These are phyloP conservation scores for Teunomyces stri DNA, from an alignment of 805 yeast species.

Conservation along the genomic window DNA sequence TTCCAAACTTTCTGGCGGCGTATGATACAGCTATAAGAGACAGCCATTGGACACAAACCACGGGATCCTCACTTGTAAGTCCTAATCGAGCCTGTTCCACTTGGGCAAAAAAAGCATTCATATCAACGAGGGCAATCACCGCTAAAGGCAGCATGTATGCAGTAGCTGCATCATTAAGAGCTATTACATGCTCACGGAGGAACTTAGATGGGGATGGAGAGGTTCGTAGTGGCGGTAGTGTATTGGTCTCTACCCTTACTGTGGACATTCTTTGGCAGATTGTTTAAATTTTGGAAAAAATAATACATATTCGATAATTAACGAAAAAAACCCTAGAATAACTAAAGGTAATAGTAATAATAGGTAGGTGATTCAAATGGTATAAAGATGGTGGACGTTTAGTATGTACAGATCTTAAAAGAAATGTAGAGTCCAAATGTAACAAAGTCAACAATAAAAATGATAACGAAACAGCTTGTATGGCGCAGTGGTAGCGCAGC, in stretches of 20 bases:
- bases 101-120: constrained; percentile 95
- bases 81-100: constrained; percentile 80
- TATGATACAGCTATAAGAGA: constrained; percentile 86
- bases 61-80: constrained; percentile 66
- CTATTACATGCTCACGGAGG: constrained; percentile 48
- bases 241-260: not conserved
- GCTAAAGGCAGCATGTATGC: constrained; percentile 69
- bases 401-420: too few relatives aligned
- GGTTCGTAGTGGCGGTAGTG: not conserved
- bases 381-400: too few relatives aligned
- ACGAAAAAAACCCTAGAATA: too few relatives aligned
- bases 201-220: constrained; percentile 32
- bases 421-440: too few relatives aligned
- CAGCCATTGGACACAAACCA: constrained; percentile 93
- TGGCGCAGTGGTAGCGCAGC: constrained; percentile 99
- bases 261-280: not conserved
- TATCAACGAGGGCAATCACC: constrained; percentile 80
- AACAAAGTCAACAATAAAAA: not conserved
- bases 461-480: constrained; percentile 44
- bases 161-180: constrained; percentile 42
- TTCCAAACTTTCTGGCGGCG: constrained; percentile 84
- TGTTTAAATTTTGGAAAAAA: not conserved
- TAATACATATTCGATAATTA: not conserved
- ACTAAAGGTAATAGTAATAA: too few relatives aligned
- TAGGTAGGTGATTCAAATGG: too few relatives aligned